Percentiles rank a stretch among this genome's conserved stretches.
These are phyloP conservation scores for Dichotomopilus funicola DNA, from an alignment of 2,329 filamentous ascomycete genomes.

Conservation along the genomic window DNA sequence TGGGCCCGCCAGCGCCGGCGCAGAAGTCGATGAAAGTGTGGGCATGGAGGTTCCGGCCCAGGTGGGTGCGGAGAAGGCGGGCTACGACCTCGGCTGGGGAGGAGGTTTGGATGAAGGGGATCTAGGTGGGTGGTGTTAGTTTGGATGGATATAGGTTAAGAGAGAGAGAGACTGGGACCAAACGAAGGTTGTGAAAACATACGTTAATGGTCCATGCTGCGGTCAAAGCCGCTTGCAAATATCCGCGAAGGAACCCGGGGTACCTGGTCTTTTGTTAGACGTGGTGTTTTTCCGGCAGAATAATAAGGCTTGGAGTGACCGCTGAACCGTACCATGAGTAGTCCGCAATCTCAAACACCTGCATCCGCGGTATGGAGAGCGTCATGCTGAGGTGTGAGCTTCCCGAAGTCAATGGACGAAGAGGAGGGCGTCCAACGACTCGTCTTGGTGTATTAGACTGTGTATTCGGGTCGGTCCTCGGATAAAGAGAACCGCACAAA, in stretches of 20 bases:
- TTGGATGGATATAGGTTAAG: neutral
- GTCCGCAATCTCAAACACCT: constrained; percentile 63
- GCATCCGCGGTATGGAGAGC: constrained; percentile 50
- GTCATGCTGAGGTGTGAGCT: constrained; percentile 32
- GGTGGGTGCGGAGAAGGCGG: constrained; percentile 44
- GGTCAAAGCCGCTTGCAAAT: constrained; percentile 59
- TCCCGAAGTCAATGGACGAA: too few species aligned
- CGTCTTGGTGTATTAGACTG: too few species aligned
- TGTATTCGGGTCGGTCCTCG: too few species aligned
- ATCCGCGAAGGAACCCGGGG: constrained; percentile 56
- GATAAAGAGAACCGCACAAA: too few species aligned
- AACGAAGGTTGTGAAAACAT: neutral
- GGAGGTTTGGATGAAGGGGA: constrained; percentile 48
- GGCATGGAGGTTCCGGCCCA: constrained; percentile 37
- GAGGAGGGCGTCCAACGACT: too few species aligned
- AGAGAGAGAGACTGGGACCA: neutral
- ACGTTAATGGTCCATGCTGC: constrained; percentile 55
- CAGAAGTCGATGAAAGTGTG: constrained; percentile 71
- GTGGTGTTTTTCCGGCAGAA: neutral
- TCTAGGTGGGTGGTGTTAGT: constrained; percentile 2
- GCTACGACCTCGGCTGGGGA: constrained; percentile 58
- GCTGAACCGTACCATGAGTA: constrained; percentile 49
- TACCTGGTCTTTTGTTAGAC: constrained; percentile 42
- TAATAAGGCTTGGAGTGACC: neutral
- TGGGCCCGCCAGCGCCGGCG: constrained; percentile 66